A percentile compares a stretch with the other conserved stretches of the same genome.
phyloP scores from a whole-genome alignment of 108 stramenopile species.

The Chaetoceros tenuissimus region DNA sequence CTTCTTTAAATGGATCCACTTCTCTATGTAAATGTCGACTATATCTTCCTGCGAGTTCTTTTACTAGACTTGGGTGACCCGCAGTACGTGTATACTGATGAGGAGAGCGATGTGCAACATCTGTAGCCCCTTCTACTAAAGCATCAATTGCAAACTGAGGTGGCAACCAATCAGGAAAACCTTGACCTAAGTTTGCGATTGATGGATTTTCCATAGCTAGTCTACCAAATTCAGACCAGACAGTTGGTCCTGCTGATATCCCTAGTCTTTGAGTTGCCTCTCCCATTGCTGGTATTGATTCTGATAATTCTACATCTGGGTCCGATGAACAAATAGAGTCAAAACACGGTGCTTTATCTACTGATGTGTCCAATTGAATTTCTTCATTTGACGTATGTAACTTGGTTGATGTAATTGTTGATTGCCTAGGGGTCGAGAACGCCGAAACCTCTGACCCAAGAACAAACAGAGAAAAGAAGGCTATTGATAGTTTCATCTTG shows the following conservation, averaged over 20 bases:
- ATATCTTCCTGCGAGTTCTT: conserved; percentile 84
- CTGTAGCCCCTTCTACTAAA: conserved; percentile 55
- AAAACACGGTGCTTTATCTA: conserved; percentile 3
- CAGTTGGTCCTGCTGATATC: conserved; percentile 52
- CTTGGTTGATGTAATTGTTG: background rate
- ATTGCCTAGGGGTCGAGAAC: too few species aligned
- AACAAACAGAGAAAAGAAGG: too few species aligned
- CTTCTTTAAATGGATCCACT: conserved; percentile 75
- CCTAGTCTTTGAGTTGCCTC: conserved; percentile 59
- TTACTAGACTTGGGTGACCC: conserved; percentile 88
- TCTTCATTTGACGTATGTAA: background rate
- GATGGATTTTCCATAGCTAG: conserved; percentile 50
- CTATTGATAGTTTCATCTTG: too few species aligned
- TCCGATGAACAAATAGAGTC: background rate
- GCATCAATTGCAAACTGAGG: conserved; percentile 72
- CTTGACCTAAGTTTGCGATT: conserved; percentile 79
- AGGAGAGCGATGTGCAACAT: conserved; percentile 40
- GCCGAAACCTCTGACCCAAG: too few species aligned
- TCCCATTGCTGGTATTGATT: conserved; percentile 11
- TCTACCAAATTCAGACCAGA: conserved; percentile 80
- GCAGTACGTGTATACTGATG: conserved; percentile 96
- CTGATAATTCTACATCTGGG: background rate
- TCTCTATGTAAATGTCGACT: conserved; percentile 67
- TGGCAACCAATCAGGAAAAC: conserved; percentile 81
- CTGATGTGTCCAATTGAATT: background rate